Base-by-base conservation (phyloP, 2,329 filamentous ascomycete species). In the Beauveria scarabaeidicola region DNA sequence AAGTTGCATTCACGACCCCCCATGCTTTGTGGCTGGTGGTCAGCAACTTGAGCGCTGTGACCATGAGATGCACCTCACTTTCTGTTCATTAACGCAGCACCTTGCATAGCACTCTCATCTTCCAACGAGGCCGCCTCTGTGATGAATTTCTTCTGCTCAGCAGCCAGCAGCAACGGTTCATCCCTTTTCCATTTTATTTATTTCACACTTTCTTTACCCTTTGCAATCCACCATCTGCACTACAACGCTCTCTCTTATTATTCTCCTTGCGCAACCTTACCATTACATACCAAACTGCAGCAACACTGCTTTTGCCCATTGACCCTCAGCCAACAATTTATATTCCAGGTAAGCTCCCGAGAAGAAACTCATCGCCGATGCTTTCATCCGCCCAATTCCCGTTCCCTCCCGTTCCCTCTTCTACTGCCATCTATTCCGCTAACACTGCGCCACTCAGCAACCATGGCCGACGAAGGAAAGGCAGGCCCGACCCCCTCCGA, bases 401-500 rank as follows among this genome's bases (percentile, higher is more conserved):
- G 1, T 13, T 8, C 4, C 3, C 43, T 46, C 6, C 21, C 21
- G 0, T 48, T n/a, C 4, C 25, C 17, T 19, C n/a, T 41, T 41
- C 11, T 17, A 23, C 13, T 11, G 5, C 40, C 19, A 27, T 23
- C 32, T 3, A 25, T 8, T 21, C 21, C 11, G 15, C 54, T 41
- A 17, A 57, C 54, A 48, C 29, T 10, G 15, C 46, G 19, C 19
- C 52, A 23, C 23, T 36, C 19, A 23, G 47, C 23, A 48, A 62
- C n/a, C 25, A 75, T 75, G 73, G 54, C 70, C 17, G 69, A 71
- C 10, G 55, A 66, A 13, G 62, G 59, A 58, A 70, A 70, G 63
- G 70, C 70, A 58, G 71, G 73, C 52, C 76, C 75, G 0, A 76
- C 69, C 5, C 63, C 71, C 1, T 64, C 69, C 4, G 77, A 80